Percentiles rank a stretch among this genome's conserved stretches.
Evolutionary conservation across 2,329 filamentous ascomycete genomes (phyloP).

Genomic region (Botrytis pseudocinerea): DNA sequence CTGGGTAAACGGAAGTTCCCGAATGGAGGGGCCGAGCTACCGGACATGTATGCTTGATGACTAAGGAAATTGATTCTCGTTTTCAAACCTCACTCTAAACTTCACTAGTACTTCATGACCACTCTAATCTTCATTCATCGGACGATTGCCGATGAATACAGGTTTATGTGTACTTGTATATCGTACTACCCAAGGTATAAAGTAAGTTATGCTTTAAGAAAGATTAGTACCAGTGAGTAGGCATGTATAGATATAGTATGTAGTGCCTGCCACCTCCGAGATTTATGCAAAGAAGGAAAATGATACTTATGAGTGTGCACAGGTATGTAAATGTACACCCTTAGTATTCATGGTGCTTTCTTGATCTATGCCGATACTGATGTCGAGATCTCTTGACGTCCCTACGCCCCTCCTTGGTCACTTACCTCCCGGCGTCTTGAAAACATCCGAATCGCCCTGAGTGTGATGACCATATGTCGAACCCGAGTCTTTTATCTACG

Average conservation of each 20-base stretch:
- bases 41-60: neutral
- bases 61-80: neutral
- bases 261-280: neutral
- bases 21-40: conserved; percentile 16
- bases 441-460: neutral
- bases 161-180: neutral
- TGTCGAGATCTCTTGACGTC: neutral
- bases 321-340: neutral
- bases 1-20: conserved; percentile 5
- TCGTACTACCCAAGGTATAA: neutral
- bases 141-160: neutral
- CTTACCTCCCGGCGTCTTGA: neutral
- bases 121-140: neutral
- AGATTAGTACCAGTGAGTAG: neutral
- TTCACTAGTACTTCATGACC: neutral
- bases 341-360: neutral
- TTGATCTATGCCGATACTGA: neutral
- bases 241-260: neutral
- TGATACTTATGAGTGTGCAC: neutral
- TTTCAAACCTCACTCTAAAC: neutral
- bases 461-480: too few relatives aligned
- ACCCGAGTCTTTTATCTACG: neutral
- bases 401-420: neutral
- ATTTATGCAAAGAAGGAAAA: neutral
- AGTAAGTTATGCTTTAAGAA: neutral